Conservation (phyloP, 306 rosid species). For the Quercus parvula region DNA sequence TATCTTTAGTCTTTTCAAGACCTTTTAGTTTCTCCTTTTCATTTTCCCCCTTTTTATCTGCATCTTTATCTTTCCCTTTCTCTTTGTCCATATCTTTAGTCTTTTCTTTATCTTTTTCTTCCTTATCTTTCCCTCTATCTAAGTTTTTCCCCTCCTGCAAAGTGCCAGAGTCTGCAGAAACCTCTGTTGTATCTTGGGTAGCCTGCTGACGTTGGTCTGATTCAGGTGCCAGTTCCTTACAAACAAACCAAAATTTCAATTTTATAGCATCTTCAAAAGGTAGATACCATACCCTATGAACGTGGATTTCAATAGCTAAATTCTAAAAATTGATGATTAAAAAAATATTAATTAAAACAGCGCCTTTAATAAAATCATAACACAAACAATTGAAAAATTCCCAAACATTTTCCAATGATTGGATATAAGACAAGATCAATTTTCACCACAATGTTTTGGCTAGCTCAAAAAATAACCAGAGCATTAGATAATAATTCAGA, state of each 20-base stretch:
- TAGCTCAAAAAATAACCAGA: not conserved
- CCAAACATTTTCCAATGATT: not conserved
- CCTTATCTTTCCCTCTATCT: constrained; percentile 73
- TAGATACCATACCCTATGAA: not conserved
- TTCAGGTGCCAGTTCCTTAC: constrained; percentile 64
- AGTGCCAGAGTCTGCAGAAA: constrained; percentile 50
- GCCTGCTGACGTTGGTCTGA: constrained; percentile 62
- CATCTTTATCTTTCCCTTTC: constrained; percentile 67
- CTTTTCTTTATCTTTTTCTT: constrained; percentile 76
- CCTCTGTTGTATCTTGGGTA: constrained; percentile 52
- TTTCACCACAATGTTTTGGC: not conserved
- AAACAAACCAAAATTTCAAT: not conserved
- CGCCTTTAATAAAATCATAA: not conserved
- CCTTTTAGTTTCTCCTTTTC: constrained; percentile 92
- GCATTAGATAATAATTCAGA: constrained; percentile 1
- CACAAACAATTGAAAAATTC: not conserved
- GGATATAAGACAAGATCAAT: not conserved
- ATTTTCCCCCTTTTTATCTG: constrained; percentile 68
- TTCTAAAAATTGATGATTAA: not conserved
- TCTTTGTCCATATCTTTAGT: constrained; percentile 75
- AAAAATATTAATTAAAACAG: not conserved
- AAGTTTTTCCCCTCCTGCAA: constrained; percentile 56
- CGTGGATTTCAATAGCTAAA: not conserved
- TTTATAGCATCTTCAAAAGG: not conserved
- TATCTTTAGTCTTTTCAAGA: constrained; percentile 70